A percentile compares a stretch with the other conserved stretches of the same genome.
These are phyloP conservation scores for Fistulinella prunicolor DNA, from an alignment of 768 basidiomycete species.

Conservation along the genomic window DNA sequence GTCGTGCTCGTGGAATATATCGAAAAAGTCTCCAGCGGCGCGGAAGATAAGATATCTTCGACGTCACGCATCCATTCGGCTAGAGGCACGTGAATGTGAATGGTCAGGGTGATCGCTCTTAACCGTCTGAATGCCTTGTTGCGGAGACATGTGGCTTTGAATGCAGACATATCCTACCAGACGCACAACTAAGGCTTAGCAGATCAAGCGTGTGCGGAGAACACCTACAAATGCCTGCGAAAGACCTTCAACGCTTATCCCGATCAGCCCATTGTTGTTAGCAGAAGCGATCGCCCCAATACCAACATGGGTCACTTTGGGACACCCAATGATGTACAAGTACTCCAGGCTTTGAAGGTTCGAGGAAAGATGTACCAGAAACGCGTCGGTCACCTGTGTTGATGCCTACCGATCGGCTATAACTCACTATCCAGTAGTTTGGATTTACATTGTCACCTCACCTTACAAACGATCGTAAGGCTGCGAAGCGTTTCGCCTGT, in stretches of 20 bases:
- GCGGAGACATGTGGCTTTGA: conserved; percentile 39
- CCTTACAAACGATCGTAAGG: conserved; percentile 72
- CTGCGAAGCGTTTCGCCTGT: conserved; percentile 48
- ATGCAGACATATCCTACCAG: conserved; percentile 50
- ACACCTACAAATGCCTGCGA: conserved; percentile 56
- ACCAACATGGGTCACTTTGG: conserved; percentile 62
- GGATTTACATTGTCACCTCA: conserved; percentile 22
- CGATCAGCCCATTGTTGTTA: conserved; percentile 46
- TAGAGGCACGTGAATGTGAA: conserved; percentile 36
- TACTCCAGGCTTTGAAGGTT: conserved; percentile 50
- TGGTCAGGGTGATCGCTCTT: conserved; percentile 56
- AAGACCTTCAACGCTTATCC: conserved; percentile 60
- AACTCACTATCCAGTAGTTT: background rate
- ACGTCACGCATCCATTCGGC: conserved; percentile 47
- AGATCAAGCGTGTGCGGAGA: background rate
- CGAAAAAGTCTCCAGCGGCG: conserved; percentile 60
- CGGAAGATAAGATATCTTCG: conserved; percentile 39
- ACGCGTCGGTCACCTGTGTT: conserved; percentile 52
- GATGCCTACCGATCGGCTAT: conserved; percentile 43
- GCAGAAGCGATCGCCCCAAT: conserved; percentile 48
- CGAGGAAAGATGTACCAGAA: conserved; percentile 50
- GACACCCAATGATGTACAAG: conserved; percentile 64
- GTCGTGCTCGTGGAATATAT: conserved; percentile 52
- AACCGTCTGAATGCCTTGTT: conserved; percentile 42
- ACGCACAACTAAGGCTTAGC: conserved; percentile 1